These are phyloP conservation scores for Fragaria vesca DNA, from an alignment of 306 rosid genomes.

Conservation along the genomic window DNA sequence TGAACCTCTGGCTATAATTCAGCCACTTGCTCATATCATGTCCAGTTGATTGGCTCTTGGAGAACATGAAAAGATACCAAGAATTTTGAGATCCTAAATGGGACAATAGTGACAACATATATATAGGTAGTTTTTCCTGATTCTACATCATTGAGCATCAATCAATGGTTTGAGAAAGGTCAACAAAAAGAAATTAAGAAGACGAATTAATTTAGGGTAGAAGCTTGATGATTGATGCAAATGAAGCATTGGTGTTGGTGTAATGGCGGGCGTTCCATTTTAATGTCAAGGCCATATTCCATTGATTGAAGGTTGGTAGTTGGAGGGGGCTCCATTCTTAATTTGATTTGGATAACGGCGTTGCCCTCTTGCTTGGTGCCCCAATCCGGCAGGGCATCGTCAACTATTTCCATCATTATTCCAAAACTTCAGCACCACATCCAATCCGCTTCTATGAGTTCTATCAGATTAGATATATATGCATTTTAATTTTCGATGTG, in stretches of 20 bases:
- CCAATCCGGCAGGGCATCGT: background rate
- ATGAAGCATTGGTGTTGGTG: background rate
- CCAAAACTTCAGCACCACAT: background rate
- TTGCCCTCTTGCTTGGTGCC: background rate
- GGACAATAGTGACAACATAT: background rate
- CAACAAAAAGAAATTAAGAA: background rate
- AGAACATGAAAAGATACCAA: constrained; percentile 20
- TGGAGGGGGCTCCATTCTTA: background rate
- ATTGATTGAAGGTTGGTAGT: background rate
- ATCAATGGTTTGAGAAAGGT: background rate
- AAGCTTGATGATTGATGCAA: background rate
- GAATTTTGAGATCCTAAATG: background rate
- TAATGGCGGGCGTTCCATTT: background rate
- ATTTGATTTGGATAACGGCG: background rate
- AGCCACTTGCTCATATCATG: constrained; percentile 1
- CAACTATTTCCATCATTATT: background rate
- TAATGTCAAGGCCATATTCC: background rate
- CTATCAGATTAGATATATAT: background rate
- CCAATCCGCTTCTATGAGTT: background rate
- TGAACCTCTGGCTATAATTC: background rate
- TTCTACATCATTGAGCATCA: background rate
- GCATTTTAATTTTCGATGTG: background rate
- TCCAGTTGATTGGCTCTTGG: constrained; percentile 22
- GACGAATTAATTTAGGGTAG: too few species aligned
- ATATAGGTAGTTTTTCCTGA: background rate